phyloP scores from a whole-genome alignment of 2,329 filamentous ascomycete genomes.

The Ustilaginoidea virens region DNA sequence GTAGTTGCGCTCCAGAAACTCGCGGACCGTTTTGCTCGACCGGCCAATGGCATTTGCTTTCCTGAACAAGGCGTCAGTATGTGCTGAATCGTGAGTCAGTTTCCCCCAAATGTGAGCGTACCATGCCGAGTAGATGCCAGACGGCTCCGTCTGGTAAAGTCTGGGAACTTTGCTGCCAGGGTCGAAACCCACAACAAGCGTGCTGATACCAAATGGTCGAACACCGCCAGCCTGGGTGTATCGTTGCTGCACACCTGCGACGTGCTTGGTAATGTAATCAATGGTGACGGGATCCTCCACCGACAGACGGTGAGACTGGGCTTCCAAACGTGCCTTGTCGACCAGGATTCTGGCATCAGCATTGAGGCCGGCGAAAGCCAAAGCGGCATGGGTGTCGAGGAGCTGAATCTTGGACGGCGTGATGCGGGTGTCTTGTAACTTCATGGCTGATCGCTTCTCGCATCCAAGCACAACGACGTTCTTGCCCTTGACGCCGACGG shows the following conservation, averaged over 20 bases:
- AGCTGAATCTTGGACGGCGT: conserved; percentile 97
- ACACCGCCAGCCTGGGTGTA: conserved; percentile 99
- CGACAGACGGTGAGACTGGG: conserved; percentile 90
- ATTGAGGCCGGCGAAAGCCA: conserved; percentile 94
- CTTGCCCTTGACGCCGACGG: conserved; percentile 88
- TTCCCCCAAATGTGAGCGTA: no score
- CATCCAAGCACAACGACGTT: conserved; percentile 94
- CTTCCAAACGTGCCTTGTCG: conserved; percentile 94
- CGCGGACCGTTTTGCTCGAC: conserved; percentile 96
- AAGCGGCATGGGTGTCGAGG: conserved; percentile 88
- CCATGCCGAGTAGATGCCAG: conserved; percentile 98
- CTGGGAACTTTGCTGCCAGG: conserved; percentile 76
- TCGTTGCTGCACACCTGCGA: conserved; percentile 93
- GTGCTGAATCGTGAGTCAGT: no score
- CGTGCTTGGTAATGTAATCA: conserved; percentile 99
- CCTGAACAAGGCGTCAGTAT: conserved; percentile 48
- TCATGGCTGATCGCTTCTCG: conserved; percentile 98
- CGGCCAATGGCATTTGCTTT: conserved; percentile 98
- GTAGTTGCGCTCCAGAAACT: conserved; percentile 98
- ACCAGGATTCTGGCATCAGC: conserved; percentile 95
- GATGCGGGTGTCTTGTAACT: conserved; percentile 97
- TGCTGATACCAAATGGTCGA: conserved; percentile 96
- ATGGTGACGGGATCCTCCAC: conserved; percentile 96
- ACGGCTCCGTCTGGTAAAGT: conserved; percentile 97
- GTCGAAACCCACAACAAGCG: conserved; percentile 96